Conservation (phyloP, 208 protist genomes). For the Phytomonas sp. region DNA sequence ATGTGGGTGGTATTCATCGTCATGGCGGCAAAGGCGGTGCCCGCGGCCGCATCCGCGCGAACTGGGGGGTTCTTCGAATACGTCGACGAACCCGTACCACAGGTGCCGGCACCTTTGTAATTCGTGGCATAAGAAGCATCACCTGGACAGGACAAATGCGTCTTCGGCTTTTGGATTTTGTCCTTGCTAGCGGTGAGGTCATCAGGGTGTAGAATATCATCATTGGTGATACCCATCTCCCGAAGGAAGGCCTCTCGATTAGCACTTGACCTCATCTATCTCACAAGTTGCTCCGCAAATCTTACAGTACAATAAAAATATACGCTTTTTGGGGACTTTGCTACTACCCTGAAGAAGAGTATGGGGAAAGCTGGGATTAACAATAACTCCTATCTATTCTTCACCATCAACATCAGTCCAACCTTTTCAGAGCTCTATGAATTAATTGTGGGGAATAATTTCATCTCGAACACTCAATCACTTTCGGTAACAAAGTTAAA, state of each 20-base stretch:
- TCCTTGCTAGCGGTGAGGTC: not conserved
- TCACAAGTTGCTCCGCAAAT: not conserved
- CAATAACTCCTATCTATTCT: constrained; percentile 7
- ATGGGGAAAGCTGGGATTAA: constrained; percentile 6
- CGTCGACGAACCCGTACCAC: not conserved
- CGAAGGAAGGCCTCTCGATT: constrained; percentile 71
- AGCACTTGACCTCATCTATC: constrained; percentile 13
- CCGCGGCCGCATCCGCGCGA: not conserved
- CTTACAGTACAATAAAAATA: not conserved
- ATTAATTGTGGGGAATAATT: not conserved
- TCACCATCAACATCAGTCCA: not conserved
- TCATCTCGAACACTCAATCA: not conserved
- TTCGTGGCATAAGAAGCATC: not conserved
- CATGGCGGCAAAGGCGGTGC: not conserved
- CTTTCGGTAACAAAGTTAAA: not conserved
- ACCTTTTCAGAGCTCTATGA: not conserved
- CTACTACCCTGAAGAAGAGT: constrained; percentile 7
- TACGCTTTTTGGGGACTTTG: constrained; percentile 3
- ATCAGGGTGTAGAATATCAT: constrained; percentile 59
- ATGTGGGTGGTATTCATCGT: not conserved
- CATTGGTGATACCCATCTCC: constrained; percentile 57
- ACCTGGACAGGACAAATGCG: not conserved
- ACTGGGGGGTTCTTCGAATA: constrained; percentile 5
- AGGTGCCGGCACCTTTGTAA: not conserved
- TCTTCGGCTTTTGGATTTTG: not conserved